Evolutionary conservation across 345 rosid genomes (phyloP).

Genomic region (Microthlaspi erraticum): DNA sequence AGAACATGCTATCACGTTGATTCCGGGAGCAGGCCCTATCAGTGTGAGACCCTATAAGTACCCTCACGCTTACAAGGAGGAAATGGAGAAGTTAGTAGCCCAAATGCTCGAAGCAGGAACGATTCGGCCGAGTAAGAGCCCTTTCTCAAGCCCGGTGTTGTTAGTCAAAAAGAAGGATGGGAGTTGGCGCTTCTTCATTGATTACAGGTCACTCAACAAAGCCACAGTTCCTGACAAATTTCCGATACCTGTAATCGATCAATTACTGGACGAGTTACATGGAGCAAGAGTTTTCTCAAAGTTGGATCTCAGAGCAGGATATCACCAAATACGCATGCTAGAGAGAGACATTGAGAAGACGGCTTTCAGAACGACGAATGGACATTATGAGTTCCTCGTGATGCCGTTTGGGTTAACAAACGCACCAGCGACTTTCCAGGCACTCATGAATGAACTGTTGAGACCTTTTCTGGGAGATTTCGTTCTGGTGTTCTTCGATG

Average conservation of each 20-base stretch:
- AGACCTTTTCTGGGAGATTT: background rate
- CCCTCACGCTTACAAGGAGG: background rate
- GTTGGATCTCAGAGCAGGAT: rapidly evolving
- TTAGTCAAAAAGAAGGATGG: too few species aligned
- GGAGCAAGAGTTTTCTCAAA: background rate
- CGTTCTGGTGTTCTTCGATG: background rate
- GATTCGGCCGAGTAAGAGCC: background rate
- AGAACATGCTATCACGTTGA: background rate
- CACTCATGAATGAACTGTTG: background rate
- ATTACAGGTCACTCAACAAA: background rate
- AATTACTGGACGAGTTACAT: background rate
- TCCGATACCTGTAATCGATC: background rate
- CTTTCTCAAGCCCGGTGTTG: too few species aligned
- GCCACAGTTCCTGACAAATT: background rate
- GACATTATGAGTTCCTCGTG: background rate
- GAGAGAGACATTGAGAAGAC: background rate
- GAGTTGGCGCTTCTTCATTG: background rate
- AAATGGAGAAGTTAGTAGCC: background rate
- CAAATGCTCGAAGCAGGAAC: background rate
- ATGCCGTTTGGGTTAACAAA: background rate
- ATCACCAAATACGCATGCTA: background rate
- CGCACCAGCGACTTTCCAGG: background rate
- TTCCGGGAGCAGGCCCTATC: background rate
- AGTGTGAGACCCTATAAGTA: background rate
- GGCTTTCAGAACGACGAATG: background rate